Conservation (phyloP, 352 stramenopile species). For the Phytophthora fragariaefolia region DNA sequence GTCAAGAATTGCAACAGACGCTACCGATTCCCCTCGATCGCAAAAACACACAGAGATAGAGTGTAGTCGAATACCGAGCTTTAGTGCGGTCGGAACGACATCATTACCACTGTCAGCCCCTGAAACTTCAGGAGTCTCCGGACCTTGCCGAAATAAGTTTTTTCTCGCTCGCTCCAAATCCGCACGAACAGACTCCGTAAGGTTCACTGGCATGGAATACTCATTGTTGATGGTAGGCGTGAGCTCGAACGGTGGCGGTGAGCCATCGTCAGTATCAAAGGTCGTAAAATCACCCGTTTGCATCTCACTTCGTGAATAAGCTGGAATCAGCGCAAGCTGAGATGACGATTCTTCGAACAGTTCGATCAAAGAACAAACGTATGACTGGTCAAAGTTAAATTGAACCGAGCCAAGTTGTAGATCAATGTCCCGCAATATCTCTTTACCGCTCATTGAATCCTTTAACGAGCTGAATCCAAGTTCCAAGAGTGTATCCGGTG, state of each 20-base stretch:
- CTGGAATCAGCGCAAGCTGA: slow-evolving; percentile 46
- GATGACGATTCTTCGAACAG: slow-evolving; percentile 74
- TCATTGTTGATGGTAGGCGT: slow-evolving; percentile 69
- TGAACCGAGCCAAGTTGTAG: slow-evolving; percentile 79
- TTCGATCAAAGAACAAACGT: slow-evolving; percentile 79
- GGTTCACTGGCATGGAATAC: slow-evolving; percentile 70
- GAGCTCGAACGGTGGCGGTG: slow-evolving; percentile 66
- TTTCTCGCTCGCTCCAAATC: slow-evolving; percentile 85
- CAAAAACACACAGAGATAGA: slow-evolving; percentile 83
- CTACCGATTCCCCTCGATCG: slow-evolving; percentile 69
- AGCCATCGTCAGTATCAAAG: slow-evolving; percentile 30
- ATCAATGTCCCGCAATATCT: slow-evolving; percentile 66
- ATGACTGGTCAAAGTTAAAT: slow-evolving; percentile 87
- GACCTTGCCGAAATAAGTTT: slow-evolving; percentile 49
- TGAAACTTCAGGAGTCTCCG: slow-evolving; percentile 6
- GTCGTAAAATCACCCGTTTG: slow-evolving; percentile 20
- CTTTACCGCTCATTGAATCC: slow-evolving; percentile 63
- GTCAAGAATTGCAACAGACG: slow-evolving; percentile 72
- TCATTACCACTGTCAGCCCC: slow-evolving; percentile 9
- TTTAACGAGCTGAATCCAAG: slow-evolving; percentile 64
- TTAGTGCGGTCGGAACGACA: slow-evolving; percentile 32
- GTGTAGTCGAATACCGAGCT: slow-evolving; percentile 61
- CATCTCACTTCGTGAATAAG: slow-evolving; percentile 22
- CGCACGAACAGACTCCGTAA: slow-evolving; percentile 82
- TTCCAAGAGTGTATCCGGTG: slow-evolving; percentile 68